A percentile compares a stretch with the other conserved stretches of the same genome.
phyloP scores from a whole-genome alignment of 1,284 basidiomycete genomes.

The Cryptococcus neoformans region DNA sequence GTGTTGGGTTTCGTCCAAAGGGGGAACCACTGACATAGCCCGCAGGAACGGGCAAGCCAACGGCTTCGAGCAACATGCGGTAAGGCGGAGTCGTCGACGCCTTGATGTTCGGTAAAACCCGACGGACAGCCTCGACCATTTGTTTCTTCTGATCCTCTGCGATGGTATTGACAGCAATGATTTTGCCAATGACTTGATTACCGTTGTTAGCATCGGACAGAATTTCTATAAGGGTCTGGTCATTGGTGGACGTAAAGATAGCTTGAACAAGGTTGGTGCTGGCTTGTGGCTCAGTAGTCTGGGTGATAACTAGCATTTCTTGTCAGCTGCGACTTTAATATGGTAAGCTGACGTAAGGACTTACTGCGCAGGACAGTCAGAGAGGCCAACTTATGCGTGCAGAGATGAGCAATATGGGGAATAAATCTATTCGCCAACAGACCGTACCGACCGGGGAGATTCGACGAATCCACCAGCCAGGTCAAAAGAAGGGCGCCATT shows the following conservation, averaged over 20 bases:
- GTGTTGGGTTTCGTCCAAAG: conserved; percentile 3
- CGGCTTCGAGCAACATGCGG: conserved; percentile 86
- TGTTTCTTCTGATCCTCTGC: conserved; percentile 61
- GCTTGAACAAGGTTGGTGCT: conserved; percentile 71
- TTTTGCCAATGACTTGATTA: conserved; percentile 88
- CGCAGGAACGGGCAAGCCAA: conserved; percentile 76
- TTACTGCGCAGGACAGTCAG: conserved; percentile 78
- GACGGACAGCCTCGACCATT: conserved; percentile 80
- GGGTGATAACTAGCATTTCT: conserved; percentile 63
- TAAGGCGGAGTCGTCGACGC: conserved; percentile 91
- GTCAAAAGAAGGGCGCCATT: conserved; percentile 94
- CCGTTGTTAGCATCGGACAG: conserved; percentile 94
- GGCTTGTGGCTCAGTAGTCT: conserved; percentile 82
- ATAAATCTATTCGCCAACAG: conserved; percentile 92
- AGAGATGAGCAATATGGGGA: conserved; percentile 91
- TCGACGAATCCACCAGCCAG: conserved; percentile 93
- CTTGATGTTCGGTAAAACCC: conserved; percentile 81
- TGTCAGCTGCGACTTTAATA: neutral
- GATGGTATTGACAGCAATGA: conserved; percentile 79
- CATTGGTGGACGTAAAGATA: conserved; percentile 76
- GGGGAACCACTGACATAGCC: conserved; percentile 10
- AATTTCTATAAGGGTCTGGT: conserved; percentile 88
- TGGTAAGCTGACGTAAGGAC: conserved; percentile 4
- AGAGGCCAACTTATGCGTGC: conserved; percentile 96
- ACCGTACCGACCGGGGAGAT: conserved; percentile 87